phyloP scores from a whole-genome alignment of 805 yeast species.

The Komagataella kurtzmanii region DNA sequence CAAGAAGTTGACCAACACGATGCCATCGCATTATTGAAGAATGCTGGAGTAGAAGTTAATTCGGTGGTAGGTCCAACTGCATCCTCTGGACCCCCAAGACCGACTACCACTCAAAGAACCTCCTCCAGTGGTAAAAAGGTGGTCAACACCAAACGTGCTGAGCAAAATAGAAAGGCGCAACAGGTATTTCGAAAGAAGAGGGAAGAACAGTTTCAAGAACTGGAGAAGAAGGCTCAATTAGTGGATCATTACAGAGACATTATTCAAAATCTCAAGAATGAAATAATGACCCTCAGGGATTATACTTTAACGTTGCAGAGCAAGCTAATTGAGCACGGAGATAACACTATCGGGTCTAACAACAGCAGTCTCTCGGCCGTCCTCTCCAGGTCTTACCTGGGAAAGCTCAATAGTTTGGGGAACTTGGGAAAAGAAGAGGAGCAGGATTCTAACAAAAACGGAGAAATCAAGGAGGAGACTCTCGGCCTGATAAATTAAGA shows the following conservation, averaged over 20 bases:
- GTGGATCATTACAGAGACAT: slow-evolving; percentile 49
- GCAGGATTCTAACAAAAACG: neutral
- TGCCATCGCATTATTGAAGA: neutral
- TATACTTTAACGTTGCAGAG: slow-evolving; percentile 60
- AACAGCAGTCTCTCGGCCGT: neutral
- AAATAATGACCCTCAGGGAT: slow-evolving; percentile 60
- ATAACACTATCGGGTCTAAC: neutral
- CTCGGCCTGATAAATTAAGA: neutral
- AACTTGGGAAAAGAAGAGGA: neutral
- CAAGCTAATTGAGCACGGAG: slow-evolving; percentile 34
- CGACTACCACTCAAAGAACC: neutral
- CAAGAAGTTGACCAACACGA: neutral
- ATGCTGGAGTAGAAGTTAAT: neutral
- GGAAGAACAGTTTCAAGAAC: slow-evolving; percentile 67
- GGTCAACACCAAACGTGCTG: slow-evolving; percentile 70
- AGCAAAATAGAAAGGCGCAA: slow-evolving; percentile 86
- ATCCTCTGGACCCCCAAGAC: neutral
- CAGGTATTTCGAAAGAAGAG: slow-evolving; percentile 80
- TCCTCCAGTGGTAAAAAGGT: slow-evolving; percentile 12
- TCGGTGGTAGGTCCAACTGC: neutral
- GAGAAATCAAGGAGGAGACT: neutral
- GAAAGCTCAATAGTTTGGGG: neutral
- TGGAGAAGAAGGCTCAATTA: slow-evolving; percentile 58
- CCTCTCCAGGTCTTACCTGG: neutral
- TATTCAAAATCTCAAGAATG: slow-evolving; percentile 53